Conservation (phyloP, 768 basidiomycete species). For the Tylopilus sp. region DNA sequence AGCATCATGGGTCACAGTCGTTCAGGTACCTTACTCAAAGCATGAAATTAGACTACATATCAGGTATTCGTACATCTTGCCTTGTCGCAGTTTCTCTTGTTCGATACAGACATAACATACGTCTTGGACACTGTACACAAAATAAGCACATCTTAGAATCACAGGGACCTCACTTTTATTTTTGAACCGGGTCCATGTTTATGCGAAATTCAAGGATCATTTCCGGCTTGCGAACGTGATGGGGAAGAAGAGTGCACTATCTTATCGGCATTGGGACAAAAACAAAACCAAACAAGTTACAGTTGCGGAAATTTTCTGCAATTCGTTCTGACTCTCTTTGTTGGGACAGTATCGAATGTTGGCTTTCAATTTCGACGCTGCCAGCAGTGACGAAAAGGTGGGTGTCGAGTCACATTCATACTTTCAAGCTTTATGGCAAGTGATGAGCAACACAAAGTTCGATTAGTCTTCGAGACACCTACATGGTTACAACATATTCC, state of each 20-base stretch:
- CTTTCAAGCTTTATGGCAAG: slow-evolving; percentile 1
- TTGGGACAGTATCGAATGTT: no score
- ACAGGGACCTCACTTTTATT: slow-evolving; percentile 11
- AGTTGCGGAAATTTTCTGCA: background rate
- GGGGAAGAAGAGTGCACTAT: background rate
- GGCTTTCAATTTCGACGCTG: no score
- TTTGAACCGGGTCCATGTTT: slow-evolving; percentile 16
- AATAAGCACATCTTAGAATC: slow-evolving; percentile 14
- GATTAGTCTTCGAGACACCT: slow-evolving; percentile 95
- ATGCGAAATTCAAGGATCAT: slow-evolving; percentile 2
- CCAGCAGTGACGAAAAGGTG: slow-evolving; percentile 4
- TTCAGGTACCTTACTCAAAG: slow-evolving; percentile 8
- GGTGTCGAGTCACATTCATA: background rate
- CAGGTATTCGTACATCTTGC: slow-evolving; percentile 4
- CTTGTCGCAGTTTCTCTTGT: slow-evolving; percentile 8
- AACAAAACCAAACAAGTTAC: slow-evolving; percentile 18
- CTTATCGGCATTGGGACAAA: background rate
- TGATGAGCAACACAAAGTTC: slow-evolving; percentile 64
- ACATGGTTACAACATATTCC: slow-evolving; percentile 59
- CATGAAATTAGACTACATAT: slow-evolving; percentile 16
- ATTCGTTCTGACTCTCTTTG: background rate
- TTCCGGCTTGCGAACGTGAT: background rate
- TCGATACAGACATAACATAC: slow-evolving; percentile 5
- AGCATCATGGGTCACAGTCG: slow-evolving; percentile 13
- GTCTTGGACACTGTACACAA: slow-evolving; percentile 13